These are phyloP conservation scores for Pythium phragmiticola DNA, from an alignment of 352 stramenopile genomes.

Conservation along the genomic window DNA sequence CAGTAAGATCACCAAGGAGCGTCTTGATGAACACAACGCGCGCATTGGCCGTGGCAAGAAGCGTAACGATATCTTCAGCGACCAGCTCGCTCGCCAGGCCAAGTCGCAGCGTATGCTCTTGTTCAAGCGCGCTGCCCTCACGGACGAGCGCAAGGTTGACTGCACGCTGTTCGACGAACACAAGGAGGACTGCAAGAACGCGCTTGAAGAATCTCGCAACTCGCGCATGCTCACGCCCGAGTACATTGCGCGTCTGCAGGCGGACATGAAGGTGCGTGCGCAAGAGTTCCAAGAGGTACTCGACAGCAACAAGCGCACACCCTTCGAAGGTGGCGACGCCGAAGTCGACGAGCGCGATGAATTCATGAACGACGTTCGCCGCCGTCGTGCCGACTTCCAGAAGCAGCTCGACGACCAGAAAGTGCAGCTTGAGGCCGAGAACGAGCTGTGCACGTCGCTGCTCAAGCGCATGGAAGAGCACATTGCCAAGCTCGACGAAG, in stretches of 20 bases:
- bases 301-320: constrained; percentile 84
- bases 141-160: constrained; percentile 82
- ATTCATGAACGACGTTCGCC: constrained; percentile 88
- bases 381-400: constrained; percentile 77
- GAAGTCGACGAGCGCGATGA: constrained; percentile 82
- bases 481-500: constrained; percentile 73
- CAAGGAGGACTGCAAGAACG: constrained; percentile 80
- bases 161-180: constrained; percentile 81
- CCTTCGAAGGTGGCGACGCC: constrained; percentile 65
- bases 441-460: constrained; percentile 75
- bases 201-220: constrained; percentile 69
- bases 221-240: constrained; percentile 76
- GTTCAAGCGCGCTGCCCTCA: constrained; percentile 84
- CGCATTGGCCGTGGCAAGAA: constrained; percentile 81
- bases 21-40: constrained; percentile 63
- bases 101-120: constrained; percentile 86
- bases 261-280: constrained; percentile 83
- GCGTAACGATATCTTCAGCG: constrained; percentile 77
- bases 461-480: constrained; percentile 83
- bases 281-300: constrained; percentile 72
- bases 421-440: constrained; percentile 70
- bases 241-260: constrained; percentile 81
- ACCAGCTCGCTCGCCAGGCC: constrained; percentile 75
- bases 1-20: constrained; percentile 56
- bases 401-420: constrained; percentile 81